Evolutionary conservation across 169 alveolate species (phyloP), one percentile per base, ranked within the genome.

Genomic region (Plasmodium billcollinsi): DNA sequence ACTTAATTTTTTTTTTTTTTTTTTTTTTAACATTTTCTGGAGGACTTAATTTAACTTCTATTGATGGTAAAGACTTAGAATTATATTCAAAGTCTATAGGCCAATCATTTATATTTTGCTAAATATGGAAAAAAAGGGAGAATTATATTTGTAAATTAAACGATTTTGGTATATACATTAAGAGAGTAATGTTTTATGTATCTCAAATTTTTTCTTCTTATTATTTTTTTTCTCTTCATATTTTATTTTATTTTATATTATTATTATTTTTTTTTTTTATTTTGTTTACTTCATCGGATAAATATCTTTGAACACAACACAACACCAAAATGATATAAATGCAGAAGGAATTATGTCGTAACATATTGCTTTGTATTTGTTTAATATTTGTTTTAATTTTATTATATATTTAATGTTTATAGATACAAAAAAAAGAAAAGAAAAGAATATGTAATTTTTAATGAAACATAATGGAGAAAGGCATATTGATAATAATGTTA

Each of bases 41-140:
- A 11, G 96, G 95, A 54, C 95, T 78, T 26, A 94, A 80, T 89
- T 94, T 94, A 39, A 94, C 93, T 94, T 94, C 96, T 56, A 94
- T 94, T 18, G 96, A 94, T 26, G 96, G 96, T 70, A 92, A 73
- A 43, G 94, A 88, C 75, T 91, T 89, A n/a, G 96, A 92, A 49
- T 88, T 74, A 33, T 69, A 78, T 45, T 78, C 76, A 71, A 24
- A 78, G 20, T 78, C 89, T 50, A 54, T 78, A 18, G 89, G 61
- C 89, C 89, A 78, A 4, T 76, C 89, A 33, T 33, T 33, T 56
- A 9, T 21, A 43, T 29, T 54, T 78, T 78, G 69, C 89, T 78
- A 66, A 65, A 43, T 65, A 65, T 43, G 21, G 9, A 49, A 50
- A 18, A 6, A 43, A 14, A 12, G 9, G 15, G 29, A 39, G 2